Conservation (phyloP, 495 filamentous ascomycete species). For the Aspergillus campestris region DNA sequence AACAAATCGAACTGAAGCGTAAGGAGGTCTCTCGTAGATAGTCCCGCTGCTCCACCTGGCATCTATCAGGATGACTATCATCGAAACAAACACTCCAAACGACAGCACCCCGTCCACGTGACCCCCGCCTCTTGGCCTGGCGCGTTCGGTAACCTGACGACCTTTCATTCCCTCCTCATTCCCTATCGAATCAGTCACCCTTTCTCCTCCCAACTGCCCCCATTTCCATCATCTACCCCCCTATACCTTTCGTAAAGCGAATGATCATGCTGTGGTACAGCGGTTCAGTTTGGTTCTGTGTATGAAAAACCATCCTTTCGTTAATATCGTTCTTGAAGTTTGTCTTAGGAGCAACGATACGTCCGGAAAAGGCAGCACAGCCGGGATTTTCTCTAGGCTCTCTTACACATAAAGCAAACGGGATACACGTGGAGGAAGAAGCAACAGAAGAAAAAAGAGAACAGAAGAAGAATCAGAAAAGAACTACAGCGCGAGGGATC, state of each 20-base stretch:
- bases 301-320: slow-evolving; percentile 23
- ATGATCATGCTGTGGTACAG: slow-evolving; percentile 32
- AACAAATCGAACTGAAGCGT: not conserved
- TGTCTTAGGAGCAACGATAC: slow-evolving; percentile 17
- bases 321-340: slow-evolving; percentile 24
- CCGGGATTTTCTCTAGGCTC: no score
- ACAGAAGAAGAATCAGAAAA: no score
- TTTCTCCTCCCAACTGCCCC: slow-evolving; percentile 17
- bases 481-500: no score
- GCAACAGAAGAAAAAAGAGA: no score
- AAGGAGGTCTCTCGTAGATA: no score
- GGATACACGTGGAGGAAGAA: no score
- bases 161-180: slow-evolving; percentile 11
- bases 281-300: slow-evolving; percentile 29
- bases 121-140: no score
- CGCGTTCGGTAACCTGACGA: no score
- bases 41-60: slow-evolving; percentile 9
- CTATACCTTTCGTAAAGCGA: slow-evolving; percentile 37
- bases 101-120: no score
- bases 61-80: not conserved
- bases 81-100: no score
- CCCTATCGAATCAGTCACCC: slow-evolving; percentile 1
- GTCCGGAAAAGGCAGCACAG: slow-evolving; percentile 10
- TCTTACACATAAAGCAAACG: no score
- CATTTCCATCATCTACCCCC: slow-evolving; percentile 13